phyloP scores from a whole-genome alignment of 2,329 filamentous ascomycete genomes.

The Escovopsis weberi region DNA sequence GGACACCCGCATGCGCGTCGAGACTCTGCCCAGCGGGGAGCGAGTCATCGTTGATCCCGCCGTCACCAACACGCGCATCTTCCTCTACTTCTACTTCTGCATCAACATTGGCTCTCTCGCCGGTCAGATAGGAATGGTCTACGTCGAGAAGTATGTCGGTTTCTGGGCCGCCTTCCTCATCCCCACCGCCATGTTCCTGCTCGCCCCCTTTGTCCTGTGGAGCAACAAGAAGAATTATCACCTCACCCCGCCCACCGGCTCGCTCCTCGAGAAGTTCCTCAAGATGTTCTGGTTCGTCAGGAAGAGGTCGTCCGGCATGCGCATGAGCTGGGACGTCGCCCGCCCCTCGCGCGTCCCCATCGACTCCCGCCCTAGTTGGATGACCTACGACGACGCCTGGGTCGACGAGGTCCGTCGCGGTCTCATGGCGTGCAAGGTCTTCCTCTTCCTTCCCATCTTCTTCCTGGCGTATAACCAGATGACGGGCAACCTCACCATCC shows the following conservation, averaged over 20 bases:
- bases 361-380: constrained; percentile 48
- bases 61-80: constrained; percentile 53
- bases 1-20: constrained; percentile 41
- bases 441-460: constrained; percentile 53
- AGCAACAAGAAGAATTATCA: constrained; percentile 47
- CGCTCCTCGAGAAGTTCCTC: constrained; percentile 53
- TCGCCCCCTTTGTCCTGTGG: constrained; percentile 46
- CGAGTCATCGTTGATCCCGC: constrained; percentile 58
- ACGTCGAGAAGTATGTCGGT: constrained; percentile 60
- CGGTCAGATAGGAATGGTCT: constrained; percentile 49
- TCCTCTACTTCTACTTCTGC: constrained; percentile 42
- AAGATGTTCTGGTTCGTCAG: constrained; percentile 44
- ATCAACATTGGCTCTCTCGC: constrained; percentile 50
- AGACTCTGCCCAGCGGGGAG: constrained; percentile 39
- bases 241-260: constrained; percentile 53
- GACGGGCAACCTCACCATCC: constrained; percentile 45
- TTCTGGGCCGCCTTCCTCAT: constrained; percentile 61
- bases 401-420: constrained; percentile 65
- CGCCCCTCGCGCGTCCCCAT: constrained; percentile 51
- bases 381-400: constrained; percentile 74
- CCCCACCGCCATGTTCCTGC: constrained; percentile 49
- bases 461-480: constrained; percentile 46
- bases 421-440: constrained; percentile 54
- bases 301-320: constrained; percentile 52
- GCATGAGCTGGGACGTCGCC: constrained; percentile 50